Base-by-base conservation (phyloP, 257 asterid species). In the Solanum virginianum region DNA sequence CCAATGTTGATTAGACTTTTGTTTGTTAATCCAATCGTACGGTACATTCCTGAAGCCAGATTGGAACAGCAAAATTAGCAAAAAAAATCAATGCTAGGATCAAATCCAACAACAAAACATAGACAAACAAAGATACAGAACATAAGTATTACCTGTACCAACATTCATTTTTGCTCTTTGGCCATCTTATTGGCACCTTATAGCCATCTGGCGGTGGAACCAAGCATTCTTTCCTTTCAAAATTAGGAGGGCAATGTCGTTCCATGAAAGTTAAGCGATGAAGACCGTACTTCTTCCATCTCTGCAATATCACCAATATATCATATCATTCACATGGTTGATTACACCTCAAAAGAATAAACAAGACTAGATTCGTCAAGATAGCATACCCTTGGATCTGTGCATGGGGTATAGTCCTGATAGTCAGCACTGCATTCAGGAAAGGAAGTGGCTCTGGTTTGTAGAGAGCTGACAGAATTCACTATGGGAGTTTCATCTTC, bases 321-420 rank as follows among this genome's bases (percentile, higher is more conserved):
- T 12, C 45, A 56, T 5, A 66, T 12, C 45, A 51, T 18, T 47
- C 29, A 16, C 57, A 56, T 55, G 18, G 10, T 29, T 29, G 60
- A 16, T 83, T 36, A 79, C 85, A 56, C 36, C 66, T 3, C 71
- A 82, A 39, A 60, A 54, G 39, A 45, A n/a, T 12, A 65, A 66
- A 43, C 13, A 80, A 45, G 41, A 39, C 51, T 29, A 18, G 83
- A 45, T 45, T 39, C 72, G 24, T 72, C 59, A 22, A 53, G 36
- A 20, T 18, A 84, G 82, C 12, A 75, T 89, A 95, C 99, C 93
- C 88, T 94, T 17, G 99, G 99, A 93, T 97, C 99, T n/a, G 99
- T 97, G 94, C 99, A 97, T 12, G 99, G 99, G 1, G 99, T 95
- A 90, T 93, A 97, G 87, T 92, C 99, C 87, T 95, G 99, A 82